Base-by-base conservation (phyloP, 2,329 filamentous ascomycete species). In the Alternaria triticimaculans region DNA sequence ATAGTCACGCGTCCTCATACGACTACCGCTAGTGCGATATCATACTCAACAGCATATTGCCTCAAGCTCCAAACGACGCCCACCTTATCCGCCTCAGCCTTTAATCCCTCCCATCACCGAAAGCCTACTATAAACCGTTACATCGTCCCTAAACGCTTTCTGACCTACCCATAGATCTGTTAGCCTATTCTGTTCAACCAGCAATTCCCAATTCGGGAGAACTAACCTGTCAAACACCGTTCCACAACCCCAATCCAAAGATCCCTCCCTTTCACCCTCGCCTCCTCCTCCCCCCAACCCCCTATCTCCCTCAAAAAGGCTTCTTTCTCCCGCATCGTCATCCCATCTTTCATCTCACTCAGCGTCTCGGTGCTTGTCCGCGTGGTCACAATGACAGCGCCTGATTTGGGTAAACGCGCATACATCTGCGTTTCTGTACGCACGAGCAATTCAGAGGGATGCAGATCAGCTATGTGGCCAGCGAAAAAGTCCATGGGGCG, bases 341-440 rank as follows among this genome's bases (percentile, higher is more conserved):
- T 49, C 2, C 46, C 26, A 21, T 33, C 50, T 2, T 44, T 30
- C 60, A 78, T 48, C 0, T 71, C 68, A 20, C 26, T 56, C 60
- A 76, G 57, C 10, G 28, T 62, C 53, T 80, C 79, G 51, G 86
- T 72, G 9, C 80, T 80, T 0, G 85, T 86, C 63, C 83, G 82
- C 9, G 86, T 84, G 0, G 83, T 83, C 65, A 87, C 85, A 5
- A 87, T 75, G 2, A 87, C 80, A 0, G 84, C 80, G 0, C 78
- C 78, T 0, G 80, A 82, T 2, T 77, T 77, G 2, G 82, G 82
- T 8, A 87, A 69, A 1, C 82, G 75, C 6, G 79, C 80, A 65
- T 87, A 87, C 0, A 82, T 85, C 64, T 87, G 85, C 15, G 82
- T 75, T 68, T 87, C 85, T 20, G 82, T 80, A 5, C 85, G 81